These are phyloP conservation scores for Obba rivulosa DNA, from an alignment of 768 basidiomycete species.

Conservation along the genomic window DNA sequence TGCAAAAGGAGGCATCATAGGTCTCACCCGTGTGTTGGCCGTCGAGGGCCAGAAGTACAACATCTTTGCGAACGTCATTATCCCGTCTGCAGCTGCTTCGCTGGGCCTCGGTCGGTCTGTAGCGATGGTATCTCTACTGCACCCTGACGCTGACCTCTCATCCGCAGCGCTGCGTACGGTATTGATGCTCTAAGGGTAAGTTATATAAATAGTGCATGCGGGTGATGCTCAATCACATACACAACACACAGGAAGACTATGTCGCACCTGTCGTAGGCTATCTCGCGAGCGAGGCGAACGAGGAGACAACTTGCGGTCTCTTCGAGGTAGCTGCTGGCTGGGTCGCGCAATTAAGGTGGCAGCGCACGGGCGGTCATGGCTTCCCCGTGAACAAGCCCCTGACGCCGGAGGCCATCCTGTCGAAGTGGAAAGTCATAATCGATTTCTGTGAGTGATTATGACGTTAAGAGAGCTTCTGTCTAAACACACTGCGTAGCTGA, in stretches of 20 bases:
- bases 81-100: slow-evolving; percentile 69
- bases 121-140: neutral
- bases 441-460: slow-evolving; percentile 59
- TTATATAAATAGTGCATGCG: too few relatives aligned
- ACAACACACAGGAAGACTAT: slow-evolving; percentile 66
- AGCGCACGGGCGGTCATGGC: slow-evolving; percentile 79
- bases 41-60: slow-evolving; percentile 90
- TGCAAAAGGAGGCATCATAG: slow-evolving; percentile 89
- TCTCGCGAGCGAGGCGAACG: slow-evolving; percentile 77
- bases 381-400: slow-evolving; percentile 77
- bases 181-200: slow-evolving; percentile 82
- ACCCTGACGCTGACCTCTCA: neutral
- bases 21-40: slow-evolving; percentile 83
- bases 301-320: slow-evolving; percentile 62
- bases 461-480: neutral
- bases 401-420: slow-evolving; percentile 74
- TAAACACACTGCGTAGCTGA: slow-evolving; percentile 44
- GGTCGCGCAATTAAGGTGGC: slow-evolving; percentile 91
- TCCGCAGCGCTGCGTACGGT: slow-evolving; percentile 38
- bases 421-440: slow-evolving; percentile 81
- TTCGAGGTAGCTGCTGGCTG: slow-evolving; percentile 91
- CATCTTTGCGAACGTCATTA: slow-evolving; percentile 85
- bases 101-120: slow-evolving; percentile 28
- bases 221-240: too few relatives aligned
- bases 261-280: slow-evolving; percentile 93